Conservation (phyloP, 129 eudicot species). For the Chrysanthemum makinoi region DNA sequence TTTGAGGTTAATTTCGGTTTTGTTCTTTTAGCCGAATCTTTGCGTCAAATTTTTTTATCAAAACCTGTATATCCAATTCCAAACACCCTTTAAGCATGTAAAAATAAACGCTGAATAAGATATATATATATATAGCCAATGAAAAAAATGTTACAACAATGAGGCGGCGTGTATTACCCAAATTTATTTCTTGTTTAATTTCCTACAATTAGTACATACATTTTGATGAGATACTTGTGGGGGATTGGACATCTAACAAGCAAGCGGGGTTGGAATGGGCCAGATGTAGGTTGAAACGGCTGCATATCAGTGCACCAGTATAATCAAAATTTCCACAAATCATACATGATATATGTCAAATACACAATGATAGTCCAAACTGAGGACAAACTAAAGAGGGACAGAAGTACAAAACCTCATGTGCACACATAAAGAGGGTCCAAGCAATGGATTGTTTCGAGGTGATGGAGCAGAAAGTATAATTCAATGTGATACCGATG, state of each 20-base stretch:
- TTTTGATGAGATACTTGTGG: conserved; percentile 63
- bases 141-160: too few relatives aligned
- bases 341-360: not conserved
- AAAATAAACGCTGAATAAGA: too few relatives aligned
- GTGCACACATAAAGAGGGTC: conserved; percentile 90
- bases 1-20: too few relatives aligned
- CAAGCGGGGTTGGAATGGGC: conserved; percentile 78
- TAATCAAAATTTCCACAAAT: conserved; percentile 4
- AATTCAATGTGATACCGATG: too few relatives aligned
- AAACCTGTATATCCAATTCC: too few relatives aligned
- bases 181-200: too few relatives aligned
- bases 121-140: too few relatives aligned
- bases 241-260: conserved; percentile 97
- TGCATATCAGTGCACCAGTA: conserved; percentile 25
- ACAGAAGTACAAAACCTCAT: conserved; percentile 61
- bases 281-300: conserved; percentile 82
- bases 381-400: not conserved
- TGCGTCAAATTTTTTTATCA: too few relatives aligned
- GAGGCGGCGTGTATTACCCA: too few relatives aligned
- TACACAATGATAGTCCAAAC: not conserved
- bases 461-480: conserved; percentile 96
- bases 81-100: too few relatives aligned
- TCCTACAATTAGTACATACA: too few relatives aligned
- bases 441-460: conserved; percentile 78
- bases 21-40: too few relatives aligned